Conservation (phyloP, 139 green algal species). For the Edaphochlamys debaryana region DNA sequence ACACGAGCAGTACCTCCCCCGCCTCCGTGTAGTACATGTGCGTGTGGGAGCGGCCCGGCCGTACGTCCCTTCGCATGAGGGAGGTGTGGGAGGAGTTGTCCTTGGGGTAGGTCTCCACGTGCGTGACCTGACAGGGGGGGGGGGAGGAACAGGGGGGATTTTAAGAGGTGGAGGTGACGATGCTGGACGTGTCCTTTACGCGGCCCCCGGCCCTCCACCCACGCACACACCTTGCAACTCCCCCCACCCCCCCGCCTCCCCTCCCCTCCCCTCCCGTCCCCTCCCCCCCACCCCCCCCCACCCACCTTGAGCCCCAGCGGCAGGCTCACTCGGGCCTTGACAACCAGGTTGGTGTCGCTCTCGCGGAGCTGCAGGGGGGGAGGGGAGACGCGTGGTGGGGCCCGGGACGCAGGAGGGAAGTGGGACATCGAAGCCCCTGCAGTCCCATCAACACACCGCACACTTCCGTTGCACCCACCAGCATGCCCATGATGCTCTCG, state of each 20-base stretch:
- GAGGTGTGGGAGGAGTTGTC: conserved; percentile 2
- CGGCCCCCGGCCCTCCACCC: too few species aligned
- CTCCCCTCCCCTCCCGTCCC: too few species aligned
- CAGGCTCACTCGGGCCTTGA: conserved; percentile 36
- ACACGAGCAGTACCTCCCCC: conserved; percentile 35
- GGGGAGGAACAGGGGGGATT: too few species aligned
- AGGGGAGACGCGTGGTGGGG: not conserved
- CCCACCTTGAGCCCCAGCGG: conserved; percentile 10
- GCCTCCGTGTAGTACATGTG: conserved; percentile 20
- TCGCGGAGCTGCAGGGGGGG: not conserved
- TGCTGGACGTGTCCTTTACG: too few species aligned
- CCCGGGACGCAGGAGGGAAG: not conserved
- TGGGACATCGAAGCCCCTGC: not conserved
- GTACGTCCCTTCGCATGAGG: conserved; percentile 37
- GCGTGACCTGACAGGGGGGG: too few species aligned
- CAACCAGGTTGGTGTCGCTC: not conserved
- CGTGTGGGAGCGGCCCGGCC: conserved; percentile 3
- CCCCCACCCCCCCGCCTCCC: too few species aligned
- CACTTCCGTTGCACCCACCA: not conserved
- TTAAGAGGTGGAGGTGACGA: too few species aligned
- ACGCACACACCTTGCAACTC: too few species aligned
- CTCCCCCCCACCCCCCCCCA: not conserved
- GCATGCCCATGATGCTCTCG: not conserved
- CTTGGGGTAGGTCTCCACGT: not conserved
- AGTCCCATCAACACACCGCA: too few species aligned